Base-by-base conservation (phyloP, 2,329 filamentous ascomycete genomes). In the Nothophoma quercina region DNA sequence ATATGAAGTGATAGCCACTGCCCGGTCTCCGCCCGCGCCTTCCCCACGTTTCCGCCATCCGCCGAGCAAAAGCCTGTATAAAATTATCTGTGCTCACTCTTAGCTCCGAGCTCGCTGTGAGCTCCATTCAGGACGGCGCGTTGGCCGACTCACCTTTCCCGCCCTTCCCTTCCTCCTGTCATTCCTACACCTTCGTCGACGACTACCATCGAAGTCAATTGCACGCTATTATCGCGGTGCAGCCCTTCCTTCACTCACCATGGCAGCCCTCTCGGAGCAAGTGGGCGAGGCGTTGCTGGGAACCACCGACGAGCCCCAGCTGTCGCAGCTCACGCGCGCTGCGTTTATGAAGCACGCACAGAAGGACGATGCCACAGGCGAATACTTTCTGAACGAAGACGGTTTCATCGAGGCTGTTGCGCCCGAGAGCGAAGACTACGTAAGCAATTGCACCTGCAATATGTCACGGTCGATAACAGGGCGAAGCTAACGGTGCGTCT, bases 361-460 rank as follows among this genome's bases (percentile, higher is more conserved):
- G 69, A 89, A 88, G 73, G 91, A 96, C 69, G 80, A 88, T 55
- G 81, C 86, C 64, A 83, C 86, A 8, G 93, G 89, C 52, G 91
- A 97, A 68, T 80, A 87, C 50, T 91, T 84, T 71, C 89, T 99
- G 85, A 87, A 84, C 36, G 85, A 89, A 57, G 85, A 93, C n/a
- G 85, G 96, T 73, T 99, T 99, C 75, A 86, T 97, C 67, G 83
- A 93, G 69, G 93, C 93, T 22, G 87, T 99, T 78, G 93, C 91
- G 64, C 95, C 95, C 5, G 83, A 84, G 39, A 82, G 86, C 54
- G 91, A 96, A 77, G 92, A 98, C 79, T 98, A 95, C 78, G 93
- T 97, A 80, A 86, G 90, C 64, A 56, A 44, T 50, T 51, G 44
- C 51, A 47, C 48, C 56, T 59, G 55, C 58, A 54, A 52, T 52